Evolutionary conservation across 352 stramenopile species (phyloP), one percentile per base, ranked within the genome.

Genomic region (Phytophthora parvispora): DNA sequence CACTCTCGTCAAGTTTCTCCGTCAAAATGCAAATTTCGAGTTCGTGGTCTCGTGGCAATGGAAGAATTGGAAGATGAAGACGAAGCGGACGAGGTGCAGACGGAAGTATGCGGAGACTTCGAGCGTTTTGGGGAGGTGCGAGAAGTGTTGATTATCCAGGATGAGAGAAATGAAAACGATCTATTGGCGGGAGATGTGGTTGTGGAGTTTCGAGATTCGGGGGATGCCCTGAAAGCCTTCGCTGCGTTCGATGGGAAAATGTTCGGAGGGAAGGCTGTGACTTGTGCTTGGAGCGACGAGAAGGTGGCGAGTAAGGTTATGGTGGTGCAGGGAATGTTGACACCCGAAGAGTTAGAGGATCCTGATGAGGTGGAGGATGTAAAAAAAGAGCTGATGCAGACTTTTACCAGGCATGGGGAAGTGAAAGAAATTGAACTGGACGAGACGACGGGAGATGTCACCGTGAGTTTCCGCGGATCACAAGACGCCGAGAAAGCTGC

Each of bases 31-130:
- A 65, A 43, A 50, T 80, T 87, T 56, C 22, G 54, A 6, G 74
- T 81, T 29, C 52, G 45, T 10, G 77, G 75, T 13, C 57, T 93
- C n/a, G 29, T 90, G 9, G 67, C 74, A 6, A 32, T 60, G 2
- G 73, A 84, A 22, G 82, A 94, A 4, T 34, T 91, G 5, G 71
- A 82, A 52, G 75, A 91, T 45, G 67, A 78, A 1, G 84, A 92
- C 52, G 84, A 94, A 32, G 74, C 66, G 5, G 57, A 77, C 1
- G 84, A 91, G 15, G 40, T 91, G 4, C 47, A 66, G 16, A 61
- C 66, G 5, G 81, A 94, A 58, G 22, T 84, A 24, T 49, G 51
- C n/a, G 31, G 25, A 1, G 74, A 83, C 13, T 83, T 93, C 51
- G 24, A 25, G 13, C 47, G 61, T 1, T 78, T 75, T 29, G 72